Percentiles rank a stretch among this genome's conserved stretches.
Evolutionary conservation across 805 yeast genomes (phyloP).

Genomic region (Maudiozyma barnettii): DNA sequence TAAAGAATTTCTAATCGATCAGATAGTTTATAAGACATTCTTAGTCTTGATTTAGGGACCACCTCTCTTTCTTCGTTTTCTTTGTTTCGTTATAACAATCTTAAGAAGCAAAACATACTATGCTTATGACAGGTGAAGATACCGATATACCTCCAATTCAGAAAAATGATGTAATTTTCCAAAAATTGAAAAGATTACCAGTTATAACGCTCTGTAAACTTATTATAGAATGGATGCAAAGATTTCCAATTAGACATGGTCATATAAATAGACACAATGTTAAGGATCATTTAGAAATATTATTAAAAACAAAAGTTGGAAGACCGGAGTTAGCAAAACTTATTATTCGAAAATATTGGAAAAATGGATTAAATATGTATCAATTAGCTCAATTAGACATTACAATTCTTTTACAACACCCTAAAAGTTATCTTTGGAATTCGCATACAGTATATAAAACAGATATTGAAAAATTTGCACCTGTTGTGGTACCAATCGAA

Average conservation of each 20-base stretch:
- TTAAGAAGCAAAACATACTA: too few species aligned
- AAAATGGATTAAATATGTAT: constrained; percentile 24
- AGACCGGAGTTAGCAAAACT: constrained; percentile 9
- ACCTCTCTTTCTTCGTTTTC: too few species aligned
- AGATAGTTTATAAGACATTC: too few species aligned
- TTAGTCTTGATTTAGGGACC: too few species aligned
- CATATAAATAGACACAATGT: background rate
- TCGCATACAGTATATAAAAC: constrained; percentile 8
- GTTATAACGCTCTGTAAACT: constrained; percentile 12
- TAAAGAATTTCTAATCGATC: too few species aligned
- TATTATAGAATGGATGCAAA: constrained; percentile 16
- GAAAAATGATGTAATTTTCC: constrained; percentile 9
- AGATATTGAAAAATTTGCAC: background rate
- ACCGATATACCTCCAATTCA: constrained; percentile 9
- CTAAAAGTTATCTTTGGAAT: constrained; percentile 34
- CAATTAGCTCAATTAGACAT: constrained; percentile 68
- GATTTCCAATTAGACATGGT: constrained; percentile 7
- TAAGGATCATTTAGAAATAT: constrained; percentile 5
- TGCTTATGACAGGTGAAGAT: constrained; percentile 4
- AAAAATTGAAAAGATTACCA: constrained; percentile 16
- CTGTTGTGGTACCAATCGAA: background rate
- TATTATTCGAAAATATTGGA: constrained; percentile 18
- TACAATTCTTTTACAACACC: constrained; percentile 51
- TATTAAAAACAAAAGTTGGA: constrained; percentile 8
- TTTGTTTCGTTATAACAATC: too few species aligned